Evolutionary conservation across 129 eudicot species (phyloP).

Genomic region (Flaveria robusta): DNA sequence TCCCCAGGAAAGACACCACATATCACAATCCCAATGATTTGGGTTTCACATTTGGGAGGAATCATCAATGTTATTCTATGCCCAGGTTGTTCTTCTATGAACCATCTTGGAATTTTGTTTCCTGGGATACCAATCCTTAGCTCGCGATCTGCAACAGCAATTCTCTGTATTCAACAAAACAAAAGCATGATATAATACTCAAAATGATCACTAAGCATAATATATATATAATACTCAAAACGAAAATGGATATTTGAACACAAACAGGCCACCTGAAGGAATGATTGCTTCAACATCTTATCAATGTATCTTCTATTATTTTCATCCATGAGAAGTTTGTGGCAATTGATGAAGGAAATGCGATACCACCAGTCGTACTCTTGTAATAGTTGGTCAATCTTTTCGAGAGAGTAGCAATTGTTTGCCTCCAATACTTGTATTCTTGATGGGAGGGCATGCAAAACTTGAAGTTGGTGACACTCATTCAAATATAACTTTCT

Average conservation of each 20-base stretch:
- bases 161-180: background rate
- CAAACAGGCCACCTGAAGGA: background rate
- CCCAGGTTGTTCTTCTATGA: conserved; percentile 6
- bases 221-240: background rate
- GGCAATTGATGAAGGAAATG: background rate
- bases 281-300: conserved; percentile 2
- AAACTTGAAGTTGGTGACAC: background rate
- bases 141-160: background rate
- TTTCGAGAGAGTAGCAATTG: background rate
- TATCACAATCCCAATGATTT: conserved; percentile 1
- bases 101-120: conserved; percentile 15
- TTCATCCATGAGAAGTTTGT: conserved; percentile 2
- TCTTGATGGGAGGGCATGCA: background rate
- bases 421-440: background rate
- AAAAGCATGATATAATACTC: background rate
- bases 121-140: conserved; percentile 8
- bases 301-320: background rate
- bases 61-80: background rate
- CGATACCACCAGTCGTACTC: background rate
- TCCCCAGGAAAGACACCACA: background rate
- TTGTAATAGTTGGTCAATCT: background rate
- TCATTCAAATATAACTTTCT: background rate
- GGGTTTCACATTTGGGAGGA: background rate
- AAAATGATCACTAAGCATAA: background rate
- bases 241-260: background rate